Evolutionary conservation across 2,329 filamentous ascomycete genomes (phyloP), one percentile per base, ranked within the genome.

Genomic region (Aspergillus brunneoviolaceus): DNA sequence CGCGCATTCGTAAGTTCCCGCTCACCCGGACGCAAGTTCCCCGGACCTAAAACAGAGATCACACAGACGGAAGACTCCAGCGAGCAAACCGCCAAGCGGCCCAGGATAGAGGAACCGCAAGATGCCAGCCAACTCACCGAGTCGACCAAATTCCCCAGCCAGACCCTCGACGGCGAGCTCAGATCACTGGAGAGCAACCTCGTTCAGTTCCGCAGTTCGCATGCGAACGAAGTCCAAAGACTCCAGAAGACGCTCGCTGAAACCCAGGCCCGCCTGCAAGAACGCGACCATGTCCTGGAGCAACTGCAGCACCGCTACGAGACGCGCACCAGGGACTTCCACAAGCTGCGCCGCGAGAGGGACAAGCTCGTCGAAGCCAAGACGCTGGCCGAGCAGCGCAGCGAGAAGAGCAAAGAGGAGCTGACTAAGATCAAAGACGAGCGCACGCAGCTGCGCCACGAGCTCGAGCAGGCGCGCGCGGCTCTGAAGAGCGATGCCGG

Each of bases 271-370:
- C 72, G 73, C 48, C 63, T 74, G 11, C 64, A 67, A 33, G 71
- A 76, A 54, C 70, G 72, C 50, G 72, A 77, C 51, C 66, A 69
- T 49, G 68, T 66, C 5, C 68, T 79, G 52, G 67, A 69, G 19
- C 52, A 60, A 7, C 64, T 81, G 10, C 78, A 81, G 63, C 75
- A 77, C 67, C 77, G 79, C 54, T 81, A 80, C 60, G 79, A 81
- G 67, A 75, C 64, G 52, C 73, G 73, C 58, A 73, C 69, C 19
- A 71, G 68, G 9, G 72, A 79, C 50, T 60, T 77, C 14, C 75
- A 77, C 63, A 70, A 71, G 55, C 65, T 72, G 16, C 73, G 77
- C 23, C 70, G 70, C 51, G 74, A 78, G 53, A 74, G 74, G 4
- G 74, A 78, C 55, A 50, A 60, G 7, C 60, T 76, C n/a, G 55